Percentiles rank a stretch among this genome's conserved stretches.
Conservation (phyloP, 2,329 filamentous ascomycete species). For the Geosmithia flava region DNA sequence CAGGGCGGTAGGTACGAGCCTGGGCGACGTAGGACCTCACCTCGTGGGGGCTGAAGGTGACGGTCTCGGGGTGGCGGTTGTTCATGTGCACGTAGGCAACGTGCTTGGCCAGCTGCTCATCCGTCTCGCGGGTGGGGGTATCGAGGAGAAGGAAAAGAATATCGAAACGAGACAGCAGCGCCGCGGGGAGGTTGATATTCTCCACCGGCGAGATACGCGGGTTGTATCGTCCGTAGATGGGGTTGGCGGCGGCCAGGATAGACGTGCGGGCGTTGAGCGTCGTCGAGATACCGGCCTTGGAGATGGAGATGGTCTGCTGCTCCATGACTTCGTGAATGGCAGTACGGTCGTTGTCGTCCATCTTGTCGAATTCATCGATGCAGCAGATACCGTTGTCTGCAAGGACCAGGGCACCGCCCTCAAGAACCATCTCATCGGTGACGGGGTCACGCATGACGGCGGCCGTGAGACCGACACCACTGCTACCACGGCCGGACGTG, state of each 20-base stretch:
- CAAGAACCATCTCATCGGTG: constrained; percentile 74
- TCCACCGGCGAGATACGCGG: constrained; percentile 93
- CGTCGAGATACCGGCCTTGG: constrained; percentile 57
- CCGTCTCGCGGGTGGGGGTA: constrained; percentile 76
- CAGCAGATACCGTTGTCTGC: constrained; percentile 79
- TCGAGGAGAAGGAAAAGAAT: constrained; percentile 94
- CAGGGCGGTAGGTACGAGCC: constrained; percentile 78
- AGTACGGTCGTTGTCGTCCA: constrained; percentile 73
- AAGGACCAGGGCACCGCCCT: constrained; percentile 67
- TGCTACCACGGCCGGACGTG: constrained; percentile 70
- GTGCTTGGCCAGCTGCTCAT: constrained; percentile 90
- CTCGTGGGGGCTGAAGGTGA: constrained; percentile 87
- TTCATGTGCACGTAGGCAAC: constrained; percentile 97
- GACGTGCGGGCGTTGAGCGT: constrained; percentile 93
- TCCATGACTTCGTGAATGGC: constrained; percentile 86
- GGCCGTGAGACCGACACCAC: constrained; percentile 70
- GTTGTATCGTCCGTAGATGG: constrained; percentile 95
- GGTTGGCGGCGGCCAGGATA: constrained; percentile 92
- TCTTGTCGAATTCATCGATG: constrained; percentile 83
- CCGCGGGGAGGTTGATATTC: constrained; percentile 98
- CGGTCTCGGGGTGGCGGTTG: constrained; percentile 63
- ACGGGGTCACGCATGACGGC: constrained; percentile 77
- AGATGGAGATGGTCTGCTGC: constrained; percentile 77
- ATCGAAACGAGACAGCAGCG: constrained; percentile 92
- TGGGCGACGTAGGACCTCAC: constrained; percentile 94